These are phyloP conservation scores for Termitomyces sp. DNA, from an alignment of 768 basidiomycete genomes.

Conservation along the genomic window DNA sequence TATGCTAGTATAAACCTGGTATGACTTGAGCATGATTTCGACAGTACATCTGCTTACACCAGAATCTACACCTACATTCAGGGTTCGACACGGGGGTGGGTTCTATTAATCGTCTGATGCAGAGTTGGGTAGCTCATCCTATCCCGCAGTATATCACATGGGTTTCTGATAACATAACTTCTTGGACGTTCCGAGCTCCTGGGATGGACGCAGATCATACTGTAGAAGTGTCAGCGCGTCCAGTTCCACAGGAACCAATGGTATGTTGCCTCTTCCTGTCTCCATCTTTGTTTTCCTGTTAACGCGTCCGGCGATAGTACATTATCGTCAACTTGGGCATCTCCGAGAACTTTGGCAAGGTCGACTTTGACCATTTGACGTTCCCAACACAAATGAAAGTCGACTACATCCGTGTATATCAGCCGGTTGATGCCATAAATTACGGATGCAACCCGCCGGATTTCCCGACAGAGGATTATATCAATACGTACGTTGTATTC, in stretches of 20 bases:
- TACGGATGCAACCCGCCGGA: constrained; percentile 67
- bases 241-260: constrained; percentile 84
- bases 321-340: constrained; percentile 81
- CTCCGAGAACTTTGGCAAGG: constrained; percentile 68
- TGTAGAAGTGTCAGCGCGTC: constrained; percentile 58
- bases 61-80: not conserved
- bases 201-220: constrained; percentile 60
- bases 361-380: constrained; percentile 62
- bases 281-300: not conserved
- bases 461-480: constrained; percentile 71
- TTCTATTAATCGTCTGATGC: constrained; percentile 1
- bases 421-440: constrained; percentile 53
- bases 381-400: constrained; percentile 57
- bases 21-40: not conserved
- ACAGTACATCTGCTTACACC: not conserved
- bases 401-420: constrained; percentile 66
- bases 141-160: constrained; percentile 72
- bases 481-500: constrained; percentile 40
- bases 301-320: constrained; percentile 40
- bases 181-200: constrained; percentile 72
- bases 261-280: constrained; percentile 30
- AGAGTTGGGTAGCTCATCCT: not conserved
- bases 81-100: constrained; percentile 66
- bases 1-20: constrained; percentile 37
- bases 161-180: constrained; percentile 59